Evolutionary conservation across 768 basidiomycete species (phyloP), one percentile per base, ranked within the genome.

Genomic region (Saitozyma sp.): DNA sequence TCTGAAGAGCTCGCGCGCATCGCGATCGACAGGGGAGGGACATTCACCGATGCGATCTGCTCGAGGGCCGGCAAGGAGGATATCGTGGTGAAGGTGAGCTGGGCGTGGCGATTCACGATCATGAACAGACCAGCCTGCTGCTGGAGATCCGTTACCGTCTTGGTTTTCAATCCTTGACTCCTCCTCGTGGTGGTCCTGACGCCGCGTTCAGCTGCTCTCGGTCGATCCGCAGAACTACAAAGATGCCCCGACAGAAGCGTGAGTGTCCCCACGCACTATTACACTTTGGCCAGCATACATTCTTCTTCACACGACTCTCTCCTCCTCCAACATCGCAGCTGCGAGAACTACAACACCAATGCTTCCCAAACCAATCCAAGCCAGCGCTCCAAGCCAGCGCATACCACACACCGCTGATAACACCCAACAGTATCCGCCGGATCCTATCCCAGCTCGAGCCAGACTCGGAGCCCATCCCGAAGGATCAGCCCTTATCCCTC

Each of bases 1-100:
- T 29, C 29, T 29, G 29, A 29, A 29, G 29, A 29, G 29, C 29
- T 60, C 9, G 64, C 57, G n/a, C 20, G 64, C 14, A 65, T 74
- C 19, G 72, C 72, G 10, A 74, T 74, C 14, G 72, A 74, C 56
- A 7, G 72, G 63, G 92, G 92, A 42, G 93, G 93, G 6, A 96
- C 92, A 0, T 95, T 92, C 80, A 60, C 65, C n/a, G 50, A 60
- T 54, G 66, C 61, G 6, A 64, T 63, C 11, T 63, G 62, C 40
- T 64, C 59, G n/a, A 39, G 62, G 45, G 58, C 58, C 0, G 63
- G 66, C 29, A 41, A 58, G 13, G 58, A 64, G 37, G 66, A 67
- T 55, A 67, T 67, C n/a, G 66, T 67, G 10, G 50, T 67, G 50
- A 67, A 67, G 60, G 64, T 57, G 41, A 42, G 64, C 40, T 11